Evolutionary conservation across 1,284 basidiomycete genomes (phyloP).

Genomic region (Ceratobasidium sp.): DNA sequence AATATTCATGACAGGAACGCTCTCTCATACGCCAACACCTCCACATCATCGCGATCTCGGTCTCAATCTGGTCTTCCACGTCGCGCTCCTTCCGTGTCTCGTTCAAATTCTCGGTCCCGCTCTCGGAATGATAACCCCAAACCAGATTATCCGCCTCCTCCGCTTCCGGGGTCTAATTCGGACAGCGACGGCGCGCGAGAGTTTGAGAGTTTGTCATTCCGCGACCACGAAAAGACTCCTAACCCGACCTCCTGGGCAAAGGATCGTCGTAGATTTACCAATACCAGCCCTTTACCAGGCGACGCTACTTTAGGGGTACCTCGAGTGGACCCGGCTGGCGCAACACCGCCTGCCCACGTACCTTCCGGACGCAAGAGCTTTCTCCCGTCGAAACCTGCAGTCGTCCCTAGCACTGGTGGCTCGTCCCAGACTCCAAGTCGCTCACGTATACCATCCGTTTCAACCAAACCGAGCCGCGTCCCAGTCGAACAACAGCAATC

Average conservation of each 20-base stretch:
- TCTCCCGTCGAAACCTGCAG: background rate
- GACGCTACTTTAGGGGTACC: background rate
- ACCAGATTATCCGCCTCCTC: slow-evolving; percentile 10
- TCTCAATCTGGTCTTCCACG: slow-evolving; percentile 25
- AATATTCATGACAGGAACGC: background rate
- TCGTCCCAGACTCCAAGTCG: background rate
- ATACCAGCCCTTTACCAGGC: background rate
- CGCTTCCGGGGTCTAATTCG: slow-evolving; percentile 25
- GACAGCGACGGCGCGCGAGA: slow-evolving; percentile 18
- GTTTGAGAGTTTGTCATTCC: background rate
- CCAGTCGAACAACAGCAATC: background rate
- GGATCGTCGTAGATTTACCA: slow-evolving; percentile 36
- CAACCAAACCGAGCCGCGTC: background rate
- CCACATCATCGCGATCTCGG: background rate
- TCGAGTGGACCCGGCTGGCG: background rate
- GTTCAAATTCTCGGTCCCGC: slow-evolving; percentile 12
- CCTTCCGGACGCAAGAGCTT: background rate
- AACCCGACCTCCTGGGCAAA: slow-evolving; percentile 24
- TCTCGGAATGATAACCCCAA: background rate
- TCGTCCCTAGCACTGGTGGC: background rate
- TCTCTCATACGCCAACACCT: background rate
- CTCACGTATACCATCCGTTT: slow-evolving; percentile 3
- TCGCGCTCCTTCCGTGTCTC: slow-evolving; percentile 20
- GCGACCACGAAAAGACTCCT: slow-evolving; percentile 15
- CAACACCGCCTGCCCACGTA: background rate